Conservation (phyloP, 805 yeast species). For the Torulaspora delbrueckii region DNA sequence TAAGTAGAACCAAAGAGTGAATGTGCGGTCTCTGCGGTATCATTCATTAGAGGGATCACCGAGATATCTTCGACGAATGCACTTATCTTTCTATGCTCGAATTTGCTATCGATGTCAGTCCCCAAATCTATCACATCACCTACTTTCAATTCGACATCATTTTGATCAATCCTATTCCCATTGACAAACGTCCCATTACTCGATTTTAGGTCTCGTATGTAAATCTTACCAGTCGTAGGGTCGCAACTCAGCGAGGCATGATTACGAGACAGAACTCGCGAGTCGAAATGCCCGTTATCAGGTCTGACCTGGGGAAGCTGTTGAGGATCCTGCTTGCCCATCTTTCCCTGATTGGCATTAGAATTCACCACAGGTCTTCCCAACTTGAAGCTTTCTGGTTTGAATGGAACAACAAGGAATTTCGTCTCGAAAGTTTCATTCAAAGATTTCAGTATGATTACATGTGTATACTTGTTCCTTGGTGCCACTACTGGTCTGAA, state of each 20-base stretch:
- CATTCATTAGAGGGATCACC: conserved; percentile 39
- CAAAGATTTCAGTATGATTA: conserved; percentile 67
- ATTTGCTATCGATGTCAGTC: conserved; percentile 68
- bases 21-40: conserved; percentile 10
- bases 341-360: conserved; percentile 9
- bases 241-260: conserved; percentile 90
- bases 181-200: conserved; percentile 95
- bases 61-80: conserved; percentile 74
- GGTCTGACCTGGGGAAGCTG: conserved; percentile 42
- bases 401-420: conserved; percentile 69
- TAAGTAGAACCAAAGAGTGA: conserved; percentile 3
- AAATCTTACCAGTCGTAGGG: conserved; percentile 55
- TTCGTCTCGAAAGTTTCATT: conserved; percentile 82
- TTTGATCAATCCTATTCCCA: conserved; percentile 54
- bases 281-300: conserved; percentile 90
- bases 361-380: conserved; percentile 73
- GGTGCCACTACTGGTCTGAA: conserved; percentile 10
- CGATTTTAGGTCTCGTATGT: conserved; percentile 78
- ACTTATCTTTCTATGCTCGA: conserved; percentile 76
- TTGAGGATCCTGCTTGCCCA: conserved; percentile 35
- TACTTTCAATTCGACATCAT: conserved; percentile 58
- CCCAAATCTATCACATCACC: conserved; percentile 93
- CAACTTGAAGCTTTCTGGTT: conserved; percentile 76
- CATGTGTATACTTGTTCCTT: conserved; percentile 42
- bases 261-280: conserved; percentile 84